phyloP scores from a whole-genome alignment of 257 asterid genomes.

The Solanum appendiculatum region DNA sequence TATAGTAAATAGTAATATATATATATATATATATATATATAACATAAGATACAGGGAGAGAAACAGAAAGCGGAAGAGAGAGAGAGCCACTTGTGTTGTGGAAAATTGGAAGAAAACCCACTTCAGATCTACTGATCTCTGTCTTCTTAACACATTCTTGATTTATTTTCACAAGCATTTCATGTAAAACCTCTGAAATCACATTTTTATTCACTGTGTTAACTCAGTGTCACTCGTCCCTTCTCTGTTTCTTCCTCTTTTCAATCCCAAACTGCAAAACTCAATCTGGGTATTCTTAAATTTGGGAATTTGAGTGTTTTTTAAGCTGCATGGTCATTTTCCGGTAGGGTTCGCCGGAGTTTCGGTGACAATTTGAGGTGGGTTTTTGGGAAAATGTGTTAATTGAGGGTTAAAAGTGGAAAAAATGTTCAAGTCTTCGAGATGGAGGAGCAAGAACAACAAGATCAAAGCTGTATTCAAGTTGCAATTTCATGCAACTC shows the following conservation, averaged over 20 bases:
- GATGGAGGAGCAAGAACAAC: too few relatives aligned
- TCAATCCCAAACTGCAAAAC: neutral
- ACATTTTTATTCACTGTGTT: constrained; percentile 22
- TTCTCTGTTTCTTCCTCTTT: neutral
- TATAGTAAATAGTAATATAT: too few relatives aligned
- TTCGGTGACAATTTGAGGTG: constrained; percentile 31
- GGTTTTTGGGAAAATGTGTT: constrained; percentile 10
- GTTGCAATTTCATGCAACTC: too few relatives aligned
- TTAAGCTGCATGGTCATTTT: constrained; percentile 22
- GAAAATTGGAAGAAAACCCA: neutral
- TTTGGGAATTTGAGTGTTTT: too few relatives aligned
- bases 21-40: constrained; percentile 1
- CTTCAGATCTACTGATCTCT: constrained; percentile 32
- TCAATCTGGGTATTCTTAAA: constrained; percentile 14
- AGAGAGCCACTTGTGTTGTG: neutral
- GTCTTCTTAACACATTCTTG: constrained; percentile 9
- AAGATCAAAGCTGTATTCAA: too few relatives aligned
- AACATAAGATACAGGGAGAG: constrained; percentile 27
- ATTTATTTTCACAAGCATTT: too few relatives aligned
- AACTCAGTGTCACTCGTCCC: constrained; percentile 6
- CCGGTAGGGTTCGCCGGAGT: constrained; percentile 68
- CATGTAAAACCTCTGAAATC: neutral
- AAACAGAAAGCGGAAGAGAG: constrained; percentile 22
- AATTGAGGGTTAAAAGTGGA: too few relatives aligned
- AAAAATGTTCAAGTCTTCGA: too few relatives aligned